A percentile compares a stretch with the other conserved stretches of the same genome.
Evolutionary conservation across 352 stramenopile genomes (phyloP).

Genomic region (Blastocystis sp.): DNA sequence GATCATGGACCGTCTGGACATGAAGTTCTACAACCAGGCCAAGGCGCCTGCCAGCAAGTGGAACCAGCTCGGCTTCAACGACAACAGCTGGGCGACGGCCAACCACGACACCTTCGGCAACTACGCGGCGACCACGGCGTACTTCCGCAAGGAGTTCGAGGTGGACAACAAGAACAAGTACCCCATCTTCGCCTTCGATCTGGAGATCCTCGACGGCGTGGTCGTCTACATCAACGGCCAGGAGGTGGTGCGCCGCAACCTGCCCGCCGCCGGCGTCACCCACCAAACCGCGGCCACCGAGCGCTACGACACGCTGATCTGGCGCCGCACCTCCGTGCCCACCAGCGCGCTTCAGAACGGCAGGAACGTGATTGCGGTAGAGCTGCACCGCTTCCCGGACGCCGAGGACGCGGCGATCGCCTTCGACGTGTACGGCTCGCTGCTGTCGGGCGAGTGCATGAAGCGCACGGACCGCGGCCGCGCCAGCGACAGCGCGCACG

Average conservation of each 20-base stretch:
- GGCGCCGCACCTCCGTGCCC: neutral
- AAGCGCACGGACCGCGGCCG: slow-evolving; percentile 6
- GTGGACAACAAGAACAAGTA: slow-evolving; percentile 8
- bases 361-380: neutral
- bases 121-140: neutral
- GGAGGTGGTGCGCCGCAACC: slow-evolving; percentile 56
- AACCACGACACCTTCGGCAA: slow-evolving; percentile 2
- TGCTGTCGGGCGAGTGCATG: slow-evolving; percentile 49
- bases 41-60: slow-evolving; percentile 7
- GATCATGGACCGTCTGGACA: neutral
- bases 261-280: neutral
- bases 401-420: neutral
- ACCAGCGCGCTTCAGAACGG: neutral
- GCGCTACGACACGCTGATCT: slow-evolving; percentile 18
- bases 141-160: neutral
- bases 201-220: slow-evolving; percentile 28
- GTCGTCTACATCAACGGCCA: slow-evolving; percentile 52
- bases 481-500: slow-evolving; percentile 17
- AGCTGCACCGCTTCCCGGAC: neutral
- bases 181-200: neutral
- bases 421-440: slow-evolving; percentile 7
- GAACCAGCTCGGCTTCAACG: slow-evolving; percentile 25
- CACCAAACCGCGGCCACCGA: neutral
- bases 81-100: slow-evolving; percentile 18
- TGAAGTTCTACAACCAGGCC: slow-evolving; percentile 1